Conservation (phyloP, 129 eudicot species). For the Flaveria trinervia region DNA sequence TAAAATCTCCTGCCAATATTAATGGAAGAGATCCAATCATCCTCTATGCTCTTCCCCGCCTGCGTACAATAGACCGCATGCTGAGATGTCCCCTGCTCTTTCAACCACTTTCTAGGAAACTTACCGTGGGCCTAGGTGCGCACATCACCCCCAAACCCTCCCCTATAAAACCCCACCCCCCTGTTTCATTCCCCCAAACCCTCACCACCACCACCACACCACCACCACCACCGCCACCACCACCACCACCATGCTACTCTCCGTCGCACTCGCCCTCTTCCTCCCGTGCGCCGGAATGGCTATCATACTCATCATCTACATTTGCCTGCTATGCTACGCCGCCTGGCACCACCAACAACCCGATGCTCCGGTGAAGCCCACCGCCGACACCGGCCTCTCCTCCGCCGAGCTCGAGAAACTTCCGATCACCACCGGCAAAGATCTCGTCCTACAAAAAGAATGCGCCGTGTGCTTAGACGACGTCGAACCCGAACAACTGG, state of each 20-base stretch:
- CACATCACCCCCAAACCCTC: slow-evolving; percentile 21
- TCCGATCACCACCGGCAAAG: slow-evolving; percentile 61
- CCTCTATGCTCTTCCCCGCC: background rate
- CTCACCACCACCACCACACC: background rate
- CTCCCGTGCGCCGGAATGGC: slow-evolving; percentile 91
- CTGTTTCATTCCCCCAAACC: background rate
- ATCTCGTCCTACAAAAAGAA: slow-evolving; percentile 61
- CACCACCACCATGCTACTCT: slow-evolving; percentile 50
- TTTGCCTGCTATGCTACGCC: slow-evolving; percentile 63
- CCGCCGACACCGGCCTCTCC: slow-evolving; percentile 49
- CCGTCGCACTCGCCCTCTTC: slow-evolving; percentile 76
- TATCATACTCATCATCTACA: slow-evolving; percentile 63
- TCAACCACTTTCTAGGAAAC: slow-evolving; percentile 27
- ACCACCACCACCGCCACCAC: background rate
- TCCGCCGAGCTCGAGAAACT: slow-evolving; percentile 64
- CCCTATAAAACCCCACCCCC: slow-evolving; percentile 2
- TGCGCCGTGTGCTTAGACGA: slow-evolving; percentile 89
- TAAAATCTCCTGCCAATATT: background rate
- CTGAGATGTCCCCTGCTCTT: slow-evolving; percentile 7
- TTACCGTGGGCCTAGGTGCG: slow-evolving; percentile 30
- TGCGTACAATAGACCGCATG: background rate
- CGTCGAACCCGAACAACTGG: slow-evolving; percentile 62
- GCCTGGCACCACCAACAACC: slow-evolving; percentile 26
- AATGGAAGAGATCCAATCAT: slow-evolving; percentile 9
- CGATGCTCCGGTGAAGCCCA: slow-evolving; percentile 41